A percentile compares a stretch with the other conserved stretches of the same genome.
Evolutionary conservation across 768 basidiomycete species (phyloP).

Genomic region (Porpolomopsis calyptriformis): DNA sequence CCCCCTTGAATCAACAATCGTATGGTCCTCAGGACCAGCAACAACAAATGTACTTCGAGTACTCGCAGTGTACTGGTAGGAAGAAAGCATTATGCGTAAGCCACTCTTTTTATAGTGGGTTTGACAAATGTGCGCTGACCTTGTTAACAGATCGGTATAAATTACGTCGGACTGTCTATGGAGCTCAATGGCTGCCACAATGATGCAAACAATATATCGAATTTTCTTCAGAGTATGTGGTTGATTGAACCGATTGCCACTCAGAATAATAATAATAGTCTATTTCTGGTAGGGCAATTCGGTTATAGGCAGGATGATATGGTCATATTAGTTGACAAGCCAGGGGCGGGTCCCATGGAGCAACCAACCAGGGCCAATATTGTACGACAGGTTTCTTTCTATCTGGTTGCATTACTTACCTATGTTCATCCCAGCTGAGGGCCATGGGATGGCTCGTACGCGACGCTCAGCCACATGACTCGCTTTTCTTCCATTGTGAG

Average conservation of each 20-base stretch:
- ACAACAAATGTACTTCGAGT: constrained; percentile 65
- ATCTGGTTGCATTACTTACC: not conserved
- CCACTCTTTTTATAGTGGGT: constrained; percentile 3
- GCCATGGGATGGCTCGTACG: constrained; percentile 92
- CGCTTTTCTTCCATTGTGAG: constrained; percentile 85
- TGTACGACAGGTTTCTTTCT: constrained; percentile 27
- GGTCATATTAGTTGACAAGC: constrained; percentile 75
- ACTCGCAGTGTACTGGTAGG: constrained; percentile 80
- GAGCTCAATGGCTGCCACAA: constrained; percentile 83
- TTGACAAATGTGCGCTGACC: not conserved
- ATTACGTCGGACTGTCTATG: constrained; percentile 62
- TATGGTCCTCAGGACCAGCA: constrained; percentile 49
- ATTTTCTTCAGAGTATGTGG: constrained; percentile 66
- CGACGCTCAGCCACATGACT: constrained; percentile 70
- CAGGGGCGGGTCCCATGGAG: constrained; percentile 40
- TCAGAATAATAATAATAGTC: too few species aligned
- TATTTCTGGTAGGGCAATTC: constrained; percentile 38
- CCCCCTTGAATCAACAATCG: constrained; percentile 46
- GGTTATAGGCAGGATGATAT: constrained; percentile 73
- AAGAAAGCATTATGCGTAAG: constrained; percentile 83
- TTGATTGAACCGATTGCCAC: too few species aligned
- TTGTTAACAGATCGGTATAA: constrained; percentile 67
- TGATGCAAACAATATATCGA: constrained; percentile 71
- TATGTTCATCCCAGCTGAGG: constrained; percentile 32
- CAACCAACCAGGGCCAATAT: constrained; percentile 78